These are phyloP conservation scores for Tylopilus felleus DNA, from an alignment of 768 basidiomycete species.

Conservation along the genomic window DNA sequence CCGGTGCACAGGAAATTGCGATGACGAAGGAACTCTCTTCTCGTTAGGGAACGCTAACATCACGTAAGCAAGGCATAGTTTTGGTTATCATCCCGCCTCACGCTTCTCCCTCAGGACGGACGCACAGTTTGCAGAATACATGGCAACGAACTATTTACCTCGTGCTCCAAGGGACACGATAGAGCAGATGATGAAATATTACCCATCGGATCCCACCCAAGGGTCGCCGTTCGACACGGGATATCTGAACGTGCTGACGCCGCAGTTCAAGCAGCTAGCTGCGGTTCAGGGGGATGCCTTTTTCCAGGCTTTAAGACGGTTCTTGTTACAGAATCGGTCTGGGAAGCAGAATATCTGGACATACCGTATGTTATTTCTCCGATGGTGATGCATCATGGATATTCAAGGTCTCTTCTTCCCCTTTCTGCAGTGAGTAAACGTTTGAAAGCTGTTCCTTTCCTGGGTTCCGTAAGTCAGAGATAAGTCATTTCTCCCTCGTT, in stretches of 20 bases:
- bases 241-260: constrained; percentile 39
- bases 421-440: constrained; percentile 41
- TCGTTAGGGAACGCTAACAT: no score
- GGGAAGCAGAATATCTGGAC: constrained; percentile 41
- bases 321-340: constrained; percentile 39
- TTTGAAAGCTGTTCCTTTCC: constrained; percentile 37
- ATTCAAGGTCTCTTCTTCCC: background rate
- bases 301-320: constrained; percentile 49
- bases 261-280: constrained; percentile 50
- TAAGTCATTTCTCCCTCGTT: background rate
- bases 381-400: no score
- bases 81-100: no score
- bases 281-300: constrained; percentile 48
- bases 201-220: constrained; percentile 37
- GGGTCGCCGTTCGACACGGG: constrained; percentile 57
- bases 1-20: constrained; percentile 30
- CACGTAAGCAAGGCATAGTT: no score
- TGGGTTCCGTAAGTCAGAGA: constrained; percentile 48
- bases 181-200: constrained; percentile 27
- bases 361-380: constrained; percentile 7
- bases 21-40: constrained; percentile 46
- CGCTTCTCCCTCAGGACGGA: background rate
- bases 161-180: constrained; percentile 22
- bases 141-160: constrained; percentile 20
- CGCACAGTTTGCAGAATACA: background rate